Conservation (phyloP, 1,284 basidiomycete genomes). For the Erythrobasidium hasegawianum region DNA sequence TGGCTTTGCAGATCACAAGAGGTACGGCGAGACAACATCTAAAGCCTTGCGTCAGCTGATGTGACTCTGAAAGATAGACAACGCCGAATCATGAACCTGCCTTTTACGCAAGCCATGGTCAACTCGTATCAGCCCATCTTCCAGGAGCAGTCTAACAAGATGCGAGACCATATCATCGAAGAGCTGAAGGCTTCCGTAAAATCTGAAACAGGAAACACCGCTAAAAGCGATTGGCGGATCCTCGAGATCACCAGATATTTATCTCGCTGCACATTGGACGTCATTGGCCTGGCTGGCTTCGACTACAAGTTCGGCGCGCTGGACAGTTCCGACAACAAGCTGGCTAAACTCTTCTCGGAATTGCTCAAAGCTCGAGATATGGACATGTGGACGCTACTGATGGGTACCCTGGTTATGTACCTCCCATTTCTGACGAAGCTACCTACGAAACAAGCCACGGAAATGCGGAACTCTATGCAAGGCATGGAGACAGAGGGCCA, state of each 20-base stretch:
- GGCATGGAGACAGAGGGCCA: conserved; percentile 16
- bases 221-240: conserved; percentile 34
- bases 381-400: not conserved
- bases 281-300: conserved; percentile 35
- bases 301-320: conserved; percentile 21
- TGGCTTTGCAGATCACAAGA: too few relatives aligned
- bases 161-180: conserved; percentile 41
- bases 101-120: conserved; percentile 22
- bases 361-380: conserved; percentile 18
- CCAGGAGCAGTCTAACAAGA: conserved; percentile 60
- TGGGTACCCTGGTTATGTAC: not conserved
- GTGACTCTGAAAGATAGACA: not conserved
- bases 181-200: not conserved
- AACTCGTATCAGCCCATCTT: conserved; percentile 56
- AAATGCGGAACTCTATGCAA: not conserved
- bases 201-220: conserved; percentile 5
- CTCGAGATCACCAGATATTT: conserved; percentile 40
- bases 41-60: too few relatives aligned
- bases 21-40: too few relatives aligned
- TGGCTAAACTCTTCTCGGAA: conserved; percentile 12
- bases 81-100: conserved; percentile 2
- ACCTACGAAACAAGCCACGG: not conserved
- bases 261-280: conserved; percentile 32
- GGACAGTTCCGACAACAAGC: conserved; percentile 17
- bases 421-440: conserved; percentile 12